A percentile compares a stretch with the other conserved stretches of the same genome.
Evolutionary conservation across 2,329 filamentous ascomycete genomes (phyloP).

Genomic region (Lizonia empirigonia): DNA sequence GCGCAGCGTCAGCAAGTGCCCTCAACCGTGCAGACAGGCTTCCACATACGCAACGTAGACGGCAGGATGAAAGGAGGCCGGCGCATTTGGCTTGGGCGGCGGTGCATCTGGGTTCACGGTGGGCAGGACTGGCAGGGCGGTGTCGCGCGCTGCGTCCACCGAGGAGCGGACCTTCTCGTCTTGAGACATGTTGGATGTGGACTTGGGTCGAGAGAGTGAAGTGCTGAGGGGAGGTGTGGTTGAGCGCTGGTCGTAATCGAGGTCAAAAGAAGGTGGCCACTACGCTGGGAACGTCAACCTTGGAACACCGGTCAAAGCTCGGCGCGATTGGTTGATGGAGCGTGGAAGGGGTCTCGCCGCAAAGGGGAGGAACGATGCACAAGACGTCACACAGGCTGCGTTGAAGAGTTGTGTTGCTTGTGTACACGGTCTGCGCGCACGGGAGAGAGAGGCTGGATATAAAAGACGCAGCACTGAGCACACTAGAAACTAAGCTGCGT

Average conservation of each 20-base stretch:
- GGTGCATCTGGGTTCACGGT: conserved; percentile 77
- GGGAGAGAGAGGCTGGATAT: conserved; percentile 28
- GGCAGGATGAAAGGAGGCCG: conserved; percentile 72
- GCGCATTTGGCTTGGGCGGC: conserved; percentile 68
- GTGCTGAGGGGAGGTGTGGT: conserved; percentile 24
- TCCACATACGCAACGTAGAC: conserved; percentile 74
- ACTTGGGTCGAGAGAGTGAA: conserved; percentile 25
- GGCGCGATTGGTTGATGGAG: conserved; percentile 31
- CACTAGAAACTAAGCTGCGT: conserved; percentile 2
- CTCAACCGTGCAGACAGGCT: conserved; percentile 48
- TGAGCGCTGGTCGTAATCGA: conserved; percentile 18
- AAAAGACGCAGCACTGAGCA: conserved; percentile 29
- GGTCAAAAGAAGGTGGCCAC: conserved; percentile 28
- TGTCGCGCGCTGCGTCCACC: conserved; percentile 72
- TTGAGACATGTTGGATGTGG: conserved; percentile 57
- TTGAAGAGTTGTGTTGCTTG: conserved; percentile 29
- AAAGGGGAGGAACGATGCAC: conserved; percentile 23
- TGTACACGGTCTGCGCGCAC: conserved; percentile 23
- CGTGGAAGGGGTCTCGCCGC: conserved; percentile 22
- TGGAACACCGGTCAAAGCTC: conserved; percentile 19
- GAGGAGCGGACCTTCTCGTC: conserved; percentile 83
- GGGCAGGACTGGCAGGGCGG: conserved; percentile 69
- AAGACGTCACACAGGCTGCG: conserved; percentile 33
- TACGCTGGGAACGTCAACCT: conserved; percentile 22
- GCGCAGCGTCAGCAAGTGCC: conserved; percentile 31